Conservation (phyloP, 495 filamentous ascomycete species). For the Neurospora sublineolata region DNA sequence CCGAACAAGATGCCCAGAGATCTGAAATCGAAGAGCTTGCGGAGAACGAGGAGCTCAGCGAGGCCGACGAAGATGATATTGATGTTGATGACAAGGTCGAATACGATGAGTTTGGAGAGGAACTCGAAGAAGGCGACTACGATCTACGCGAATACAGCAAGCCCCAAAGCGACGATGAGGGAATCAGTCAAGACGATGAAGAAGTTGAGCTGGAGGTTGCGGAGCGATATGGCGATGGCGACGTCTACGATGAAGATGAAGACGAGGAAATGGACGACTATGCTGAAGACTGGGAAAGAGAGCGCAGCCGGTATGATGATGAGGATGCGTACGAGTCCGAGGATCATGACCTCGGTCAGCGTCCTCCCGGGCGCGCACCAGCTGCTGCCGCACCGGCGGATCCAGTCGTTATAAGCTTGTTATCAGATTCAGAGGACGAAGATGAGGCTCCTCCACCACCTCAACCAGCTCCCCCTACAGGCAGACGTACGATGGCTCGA, state of each 20-base stretch:
- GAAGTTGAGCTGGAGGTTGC: constrained; percentile 26
- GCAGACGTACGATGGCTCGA: background rate
- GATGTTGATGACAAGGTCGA: constrained; percentile 11
- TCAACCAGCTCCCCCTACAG: background rate
- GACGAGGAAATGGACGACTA: constrained; percentile 13
- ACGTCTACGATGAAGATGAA: constrained; percentile 24
- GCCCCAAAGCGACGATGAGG: constrained; percentile 22
- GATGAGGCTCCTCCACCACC: background rate
- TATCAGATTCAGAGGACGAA: constrained; percentile 31
- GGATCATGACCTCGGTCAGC: constrained; percentile 15
- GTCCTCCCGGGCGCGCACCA: background rate
- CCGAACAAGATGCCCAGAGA: background rate
- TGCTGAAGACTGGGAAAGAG: constrained; percentile 14
- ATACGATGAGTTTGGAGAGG: constrained; percentile 16
- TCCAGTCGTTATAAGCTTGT: constrained; percentile 26
- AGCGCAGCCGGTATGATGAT: constrained; percentile 19
- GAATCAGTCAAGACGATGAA: constrained; percentile 26
- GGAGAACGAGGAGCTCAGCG: constrained; percentile 3
- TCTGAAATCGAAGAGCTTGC: constrained; percentile 1
- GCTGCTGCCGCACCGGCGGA: background rate
- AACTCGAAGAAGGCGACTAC: constrained; percentile 21
- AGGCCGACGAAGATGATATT: constrained; percentile 2
- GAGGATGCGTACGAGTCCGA: constrained; percentile 12
- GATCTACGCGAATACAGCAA: constrained; percentile 18
- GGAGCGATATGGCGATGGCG: constrained; percentile 28